phyloP scores from a whole-genome alignment of 148 eudicot genomes.

The Rhododendron mucronatum region DNA sequence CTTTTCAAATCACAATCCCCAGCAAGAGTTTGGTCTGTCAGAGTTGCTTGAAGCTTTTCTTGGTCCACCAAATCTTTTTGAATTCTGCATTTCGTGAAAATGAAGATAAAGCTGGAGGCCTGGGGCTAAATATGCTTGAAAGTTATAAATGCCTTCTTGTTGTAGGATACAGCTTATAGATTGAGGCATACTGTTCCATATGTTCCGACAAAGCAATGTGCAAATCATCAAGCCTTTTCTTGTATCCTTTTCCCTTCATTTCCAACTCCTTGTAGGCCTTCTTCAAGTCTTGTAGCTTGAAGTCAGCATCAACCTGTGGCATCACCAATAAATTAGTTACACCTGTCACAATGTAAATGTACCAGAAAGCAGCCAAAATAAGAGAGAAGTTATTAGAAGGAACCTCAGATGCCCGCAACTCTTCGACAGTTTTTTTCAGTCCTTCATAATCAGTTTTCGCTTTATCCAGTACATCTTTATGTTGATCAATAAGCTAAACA shows the following conservation, averaged over 20 bases:
- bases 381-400: neutral
- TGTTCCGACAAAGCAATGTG: constrained; percentile 58
- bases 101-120: neutral
- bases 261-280: constrained; percentile 79
- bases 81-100: constrained; percentile 47
- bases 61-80: constrained; percentile 78
- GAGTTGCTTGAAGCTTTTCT: constrained; percentile 70
- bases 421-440: constrained; percentile 69
- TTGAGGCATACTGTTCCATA: constrained; percentile 75
- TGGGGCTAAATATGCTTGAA: neutral
- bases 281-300: constrained; percentile 84
- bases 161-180: neutral
- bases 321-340: constrained; percentile 9
- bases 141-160: neutral
- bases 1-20: constrained; percentile 55
- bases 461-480: constrained; percentile 67
- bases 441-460: constrained; percentile 77
- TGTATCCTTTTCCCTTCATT: constrained; percentile 74
- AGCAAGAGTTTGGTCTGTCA: constrained; percentile 64
- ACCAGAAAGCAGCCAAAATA: neutral
- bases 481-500: constrained; percentile 72
- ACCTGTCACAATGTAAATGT: neutral
- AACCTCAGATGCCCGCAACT: constrained; percentile 92
- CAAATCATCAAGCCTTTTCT: constrained; percentile 69
- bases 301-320: constrained; percentile 89